Base-by-base conservation (phyloP, 495 filamentous ascomycete genomes). In the Trichocladium uniseriatum region DNA sequence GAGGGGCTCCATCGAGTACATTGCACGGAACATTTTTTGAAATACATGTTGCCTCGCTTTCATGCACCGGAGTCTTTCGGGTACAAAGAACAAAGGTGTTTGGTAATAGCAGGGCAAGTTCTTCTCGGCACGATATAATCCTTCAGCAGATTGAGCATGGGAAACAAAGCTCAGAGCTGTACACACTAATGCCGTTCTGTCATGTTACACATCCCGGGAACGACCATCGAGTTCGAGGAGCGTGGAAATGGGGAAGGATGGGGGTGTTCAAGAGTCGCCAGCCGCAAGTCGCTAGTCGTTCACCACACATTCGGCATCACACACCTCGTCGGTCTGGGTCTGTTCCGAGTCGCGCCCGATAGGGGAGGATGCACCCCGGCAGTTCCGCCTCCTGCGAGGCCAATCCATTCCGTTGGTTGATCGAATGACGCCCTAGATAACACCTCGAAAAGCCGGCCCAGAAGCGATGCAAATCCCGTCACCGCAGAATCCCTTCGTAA, bases 81-180 rank as follows among this genome's bases (percentile, higher is more conserved):
- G 13, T 11, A 72, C 60, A 61, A 55, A 69, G 74, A 75, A 75
- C 69, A 67, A 63, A 74, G 73, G 83, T 87, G 88, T 86, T 95
- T 92, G 89, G 86, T 94, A 94, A 90, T 85, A 63, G 79, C 81
- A 78, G 72, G 78, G 80, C 83, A 35, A 41, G 45, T 73, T 71
- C 64, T 64, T 98, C 82, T 96, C 74, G 92, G 92, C 92, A 98
- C 86, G 89, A 83, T 82, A 75, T 83, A 70, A 84, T 91, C 92
- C 92, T 97, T 97, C 91, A 96, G 87, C 85, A 81, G 63, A 43
- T 69, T 75, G 79, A 77, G 80, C 86, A 89, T 84, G 69, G 78
- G 64, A 45, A 45, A 49, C n/a, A n/a, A 32, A 69, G 74, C 78
- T 78, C 78, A 79, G 75, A 79, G 89, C 88, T 96, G 92, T 98